Evolutionary conservation across 164 flowering plant species (phyloP), one percentile per base, ranked within the genome.

Genomic region (Macadamia tetraphylla): DNA sequence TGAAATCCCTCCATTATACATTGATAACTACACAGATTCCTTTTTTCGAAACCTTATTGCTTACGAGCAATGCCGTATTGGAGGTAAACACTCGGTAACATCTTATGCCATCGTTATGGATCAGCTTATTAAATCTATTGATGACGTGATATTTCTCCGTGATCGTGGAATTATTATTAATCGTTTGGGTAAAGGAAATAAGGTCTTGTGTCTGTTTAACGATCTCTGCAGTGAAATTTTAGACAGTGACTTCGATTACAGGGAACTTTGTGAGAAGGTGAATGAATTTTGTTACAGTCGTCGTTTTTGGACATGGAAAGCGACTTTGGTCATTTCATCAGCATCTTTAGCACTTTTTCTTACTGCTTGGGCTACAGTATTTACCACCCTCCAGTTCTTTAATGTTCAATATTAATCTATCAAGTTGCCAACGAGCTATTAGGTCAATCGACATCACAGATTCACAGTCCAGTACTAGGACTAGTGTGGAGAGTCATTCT

Each of bases 41-140:
- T 23, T 23, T 23, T 23, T 23, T 23, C 23, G 23, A 23, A 23
- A 23, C 23, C 23, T 23, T 23, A 23, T 23, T 23, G 23, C 23
- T 23, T 23, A 23, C 23, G 82, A 83, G 64, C 68, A 65, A 0
- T 29, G 60, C 12, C 55, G 15, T 15, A 6, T 10, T 42, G 61
- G 5, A 1, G 9, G 5, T 23, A 9, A 23, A 18, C 13, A 30
- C 29, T 60, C 48, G n/a, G 32, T 78, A 1, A 58, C 75, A 5
- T 74, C 74, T 3, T 81, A 78, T 53, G 75, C 67, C 3, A 0
- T 40, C 7, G 64, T 82, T 52, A 73, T 82, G 72, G 58, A 48
- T 10, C 57, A 68, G 66, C 73, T 82, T 11, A 56, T 82, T 15
- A 12, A 40, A 31, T 43, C 70, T 1, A 35, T 56, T 0, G 60